Base-by-base conservation (phyloP, 306 rosid species). In the Sechiopsis laciniata region DNA sequence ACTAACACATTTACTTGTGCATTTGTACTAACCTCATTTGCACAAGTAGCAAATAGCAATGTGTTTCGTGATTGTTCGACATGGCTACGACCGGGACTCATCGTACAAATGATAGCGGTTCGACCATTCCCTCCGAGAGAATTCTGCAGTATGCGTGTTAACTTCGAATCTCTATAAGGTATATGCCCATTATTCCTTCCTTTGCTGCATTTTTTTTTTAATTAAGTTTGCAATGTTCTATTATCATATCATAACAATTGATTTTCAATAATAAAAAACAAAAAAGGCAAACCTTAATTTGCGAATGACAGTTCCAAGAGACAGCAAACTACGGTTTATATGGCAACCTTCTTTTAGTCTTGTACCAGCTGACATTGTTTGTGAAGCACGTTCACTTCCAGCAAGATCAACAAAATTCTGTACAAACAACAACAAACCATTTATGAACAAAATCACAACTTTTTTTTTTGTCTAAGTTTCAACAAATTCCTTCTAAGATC, bases 361-460 rank as follows among this genome's bases (percentile, higher is more conserved):
- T 76, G 90, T 37, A 52, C 97, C 96, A 35, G 83, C 91, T 46
- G 98, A 87, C 74, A 83, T 53, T 53, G 94, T 62, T 77, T 90
- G 98, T 85, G 96, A 80, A 86, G 92, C 85, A 52, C 97, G 97
- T 78, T 93, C 98, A 51, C 96, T 93, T n/a, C 98, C 98, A 2
- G 98, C 97, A 71, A 75, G 73, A 53, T 75, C 98, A 65, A 90
- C 98, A 80, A 93, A 90, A 81, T 87, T 88, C 97, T 93, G 96
- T 53, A 67, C 56, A 77, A 74, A 67, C 55, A 77, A 67, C 55
- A 77, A 55, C 16, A 35, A 17, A 68, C 7, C 35, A 54, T 6
- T n/a, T n/a, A 54, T 52, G 13, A 32, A 32, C 37, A 55, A 55
- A 16, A 19, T 19, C 55, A 69, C 52, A 50, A 29, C 3, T 20